phyloP scores from a whole-genome alignment of 139 green algal species.

The Coccomyxa sp. region DNA sequence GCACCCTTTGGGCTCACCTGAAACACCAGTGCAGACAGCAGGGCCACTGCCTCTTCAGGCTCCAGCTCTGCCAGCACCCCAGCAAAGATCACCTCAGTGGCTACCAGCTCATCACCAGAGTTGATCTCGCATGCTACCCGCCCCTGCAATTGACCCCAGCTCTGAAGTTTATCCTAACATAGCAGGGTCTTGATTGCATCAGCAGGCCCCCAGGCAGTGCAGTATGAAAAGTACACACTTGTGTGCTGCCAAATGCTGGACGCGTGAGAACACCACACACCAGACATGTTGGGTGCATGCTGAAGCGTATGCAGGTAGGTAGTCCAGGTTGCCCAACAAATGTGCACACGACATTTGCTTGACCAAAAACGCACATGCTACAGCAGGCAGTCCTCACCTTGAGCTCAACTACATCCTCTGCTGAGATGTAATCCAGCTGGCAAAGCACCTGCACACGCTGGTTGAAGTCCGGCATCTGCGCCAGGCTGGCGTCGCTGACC shows the following conservation, averaged over 20 bases:
- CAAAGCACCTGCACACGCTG: conserved; percentile 71
- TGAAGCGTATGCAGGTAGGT: too few relatives aligned
- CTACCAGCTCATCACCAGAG: conserved; percentile 86
- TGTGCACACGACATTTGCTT: too few relatives aligned
- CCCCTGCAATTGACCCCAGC: conserved; percentile 38
- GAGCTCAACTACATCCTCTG: conserved; percentile 71
- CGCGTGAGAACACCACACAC: too few relatives aligned
- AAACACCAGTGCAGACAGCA: conserved; percentile 91
- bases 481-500: conserved; percentile 72
- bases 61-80: conserved; percentile 72
- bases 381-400: conserved; percentile 36
- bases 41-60: conserved; percentile 83
- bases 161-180: not conserved
- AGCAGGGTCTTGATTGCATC: too few relatives aligned
- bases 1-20: conserved; percentile 55
- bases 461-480: conserved; percentile 87
- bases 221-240: too few relatives aligned
- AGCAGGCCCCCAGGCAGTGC: too few relatives aligned
- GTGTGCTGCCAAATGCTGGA: too few relatives aligned
- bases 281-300: too few relatives aligned
- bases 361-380: too few relatives aligned
- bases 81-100: conserved; percentile 88
- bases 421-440: conserved; percentile 75
- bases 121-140: conserved; percentile 91
- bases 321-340: too few relatives aligned